phyloP scores from a whole-genome alignment of 768 basidiomycete species.

The Termitomyces sp. region DNA sequence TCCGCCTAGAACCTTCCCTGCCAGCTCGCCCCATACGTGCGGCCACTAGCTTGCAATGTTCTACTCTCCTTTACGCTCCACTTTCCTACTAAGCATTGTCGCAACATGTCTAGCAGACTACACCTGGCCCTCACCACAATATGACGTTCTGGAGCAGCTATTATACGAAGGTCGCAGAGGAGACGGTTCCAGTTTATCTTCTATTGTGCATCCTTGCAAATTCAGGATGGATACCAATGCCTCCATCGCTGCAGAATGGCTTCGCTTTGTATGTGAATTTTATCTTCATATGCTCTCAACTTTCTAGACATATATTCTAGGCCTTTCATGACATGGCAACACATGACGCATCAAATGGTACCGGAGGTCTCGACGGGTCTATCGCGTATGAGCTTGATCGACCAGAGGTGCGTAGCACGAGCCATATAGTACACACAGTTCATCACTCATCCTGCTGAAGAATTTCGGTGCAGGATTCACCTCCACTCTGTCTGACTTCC shows the following conservation, averaged over 20 bases:
- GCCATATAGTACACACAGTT: not conserved
- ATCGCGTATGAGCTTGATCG: constrained; percentile 46
- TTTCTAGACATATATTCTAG: constrained; percentile 21
- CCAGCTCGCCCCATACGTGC: constrained; percentile 10
- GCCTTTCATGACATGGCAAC: constrained; percentile 54
- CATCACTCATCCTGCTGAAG: constrained; percentile 22
- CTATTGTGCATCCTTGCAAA: constrained; percentile 30
- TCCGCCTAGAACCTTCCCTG: not conserved
- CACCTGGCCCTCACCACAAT: constrained; percentile 35
- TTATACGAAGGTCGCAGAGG: constrained; percentile 34
- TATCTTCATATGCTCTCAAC: not conserved
- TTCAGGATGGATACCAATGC: constrained; percentile 27
- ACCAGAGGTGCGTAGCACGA: constrained; percentile 32
- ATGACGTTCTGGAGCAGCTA: constrained; percentile 34
- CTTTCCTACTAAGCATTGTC: constrained; percentile 16
- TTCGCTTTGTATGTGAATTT: constrained; percentile 32
- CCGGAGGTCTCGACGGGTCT: constrained; percentile 51
- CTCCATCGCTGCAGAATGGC: constrained; percentile 39
- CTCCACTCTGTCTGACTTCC: constrained; percentile 41
- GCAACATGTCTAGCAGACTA: constrained; percentile 22
- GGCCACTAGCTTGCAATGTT: constrained; percentile 17
- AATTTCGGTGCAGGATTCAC: constrained; percentile 49
- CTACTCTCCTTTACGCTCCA: constrained; percentile 20
- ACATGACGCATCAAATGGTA: constrained; percentile 41
- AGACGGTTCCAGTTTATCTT: constrained; percentile 30